A percentile compares a stretch with the other conserved stretches of the same genome.
Conservation (phyloP, 768 basidiomycete species). For the Russula sp. region DNA sequence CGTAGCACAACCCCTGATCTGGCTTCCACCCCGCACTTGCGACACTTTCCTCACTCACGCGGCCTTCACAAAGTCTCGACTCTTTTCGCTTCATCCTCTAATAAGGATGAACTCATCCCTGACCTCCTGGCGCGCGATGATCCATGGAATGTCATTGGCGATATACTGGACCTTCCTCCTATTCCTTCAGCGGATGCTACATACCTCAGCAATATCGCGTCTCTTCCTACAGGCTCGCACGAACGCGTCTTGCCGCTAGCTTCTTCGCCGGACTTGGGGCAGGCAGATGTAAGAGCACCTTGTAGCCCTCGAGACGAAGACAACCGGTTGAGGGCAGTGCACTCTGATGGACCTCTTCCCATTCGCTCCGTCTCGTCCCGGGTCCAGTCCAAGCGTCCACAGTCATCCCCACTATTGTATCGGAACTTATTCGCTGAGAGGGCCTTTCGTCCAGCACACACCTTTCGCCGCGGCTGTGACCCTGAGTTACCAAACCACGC, state of each 20-base stretch:
- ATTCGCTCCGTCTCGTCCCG: background rate
- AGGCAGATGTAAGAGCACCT: background rate
- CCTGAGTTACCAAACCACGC: background rate
- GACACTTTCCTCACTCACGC: background rate
- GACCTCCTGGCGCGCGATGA: conserved; percentile 8
- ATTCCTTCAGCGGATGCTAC: conserved; percentile 13
- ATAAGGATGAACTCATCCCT: conserved; percentile 10
- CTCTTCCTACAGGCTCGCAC: background rate
- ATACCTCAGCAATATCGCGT: conserved; percentile 1
- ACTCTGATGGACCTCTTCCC: background rate
- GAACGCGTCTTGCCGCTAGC: background rate
- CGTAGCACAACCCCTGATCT: background rate
- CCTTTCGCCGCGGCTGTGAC: background rate
- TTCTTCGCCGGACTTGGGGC: background rate
- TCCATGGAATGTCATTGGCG: conserved; percentile 23
- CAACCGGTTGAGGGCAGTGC: background rate
- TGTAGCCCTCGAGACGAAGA: background rate
- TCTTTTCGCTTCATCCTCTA: background rate
- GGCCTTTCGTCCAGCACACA: background rate
- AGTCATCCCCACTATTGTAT: background rate
- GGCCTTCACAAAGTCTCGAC: background rate
- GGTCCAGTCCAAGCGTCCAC: background rate
- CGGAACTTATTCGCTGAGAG: background rate
- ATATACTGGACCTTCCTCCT: conserved; percentile 17
- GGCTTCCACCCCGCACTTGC: background rate